Evolutionary conservation across 768 basidiomycete genomes (phyloP), one percentile per base, ranked within the genome.

Genomic region (Phaeotremella skinneri): DNA sequence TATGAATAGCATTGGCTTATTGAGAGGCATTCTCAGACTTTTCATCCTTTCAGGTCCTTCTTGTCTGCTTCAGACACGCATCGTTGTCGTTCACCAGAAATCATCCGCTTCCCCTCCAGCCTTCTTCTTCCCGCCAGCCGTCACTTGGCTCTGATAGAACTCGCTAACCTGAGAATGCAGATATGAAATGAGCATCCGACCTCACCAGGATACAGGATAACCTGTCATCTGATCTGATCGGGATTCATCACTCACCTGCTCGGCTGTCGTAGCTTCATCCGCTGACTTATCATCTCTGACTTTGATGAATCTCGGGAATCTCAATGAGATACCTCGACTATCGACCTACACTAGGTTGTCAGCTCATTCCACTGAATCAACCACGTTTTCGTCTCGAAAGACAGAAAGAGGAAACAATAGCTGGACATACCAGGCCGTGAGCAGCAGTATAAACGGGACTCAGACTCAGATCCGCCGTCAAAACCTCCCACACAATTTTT

Each of bases 401-500:
- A 16, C 23, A 25, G 27, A 2, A 17, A 27, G 54, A 30, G 41
- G 50, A 14, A 45, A 20, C 5, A n/a, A 52, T 39, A 27, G 56
- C 1, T 11, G 62, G 14, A 68, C 71, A 55, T 39, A 73, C 72
- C 49, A 74, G 21, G 47, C 72, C 72, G 63, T 74, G 72, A 2
- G 67, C 72, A 32, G 72, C 72, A 13, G 72, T 68, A 54, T 74
- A 72, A 9, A 97, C 83, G 6, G 96, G 96, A 78, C 93, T 97
- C 79, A 98, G 79, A 77, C 91, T 96, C 69, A 99, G 77, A 79
- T 99, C 96, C 5, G 96, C 96, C 2, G 94, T 90, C 70, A 98
- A 83, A 48, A 99, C 93, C 79, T 99, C 96, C 94, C 96, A 98
- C 2, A 99, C 91, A 20, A 96, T 79, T 79, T 89, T 89, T 20